Conservation (phyloP, 2,329 filamentous ascomycete genomes). For the Monascus ruber region DNA sequence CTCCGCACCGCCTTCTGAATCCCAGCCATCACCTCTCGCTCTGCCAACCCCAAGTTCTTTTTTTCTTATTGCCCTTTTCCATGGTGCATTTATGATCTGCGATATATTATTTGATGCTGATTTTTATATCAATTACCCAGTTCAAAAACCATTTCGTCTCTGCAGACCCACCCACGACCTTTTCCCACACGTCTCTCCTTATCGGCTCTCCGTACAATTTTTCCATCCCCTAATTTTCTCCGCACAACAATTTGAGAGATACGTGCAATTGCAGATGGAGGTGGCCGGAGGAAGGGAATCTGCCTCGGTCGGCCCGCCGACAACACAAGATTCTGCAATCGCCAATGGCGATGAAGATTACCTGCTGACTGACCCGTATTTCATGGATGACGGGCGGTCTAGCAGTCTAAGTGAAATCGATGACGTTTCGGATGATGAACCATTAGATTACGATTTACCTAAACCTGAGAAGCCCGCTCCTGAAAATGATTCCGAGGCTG, state of each 20-base stretch:
- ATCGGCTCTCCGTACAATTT: conserved; percentile 1
- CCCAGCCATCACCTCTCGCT: conserved; percentile 2
- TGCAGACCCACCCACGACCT: not conserved
- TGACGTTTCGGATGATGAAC: conserved; percentile 60
- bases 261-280: conserved; percentile 22
- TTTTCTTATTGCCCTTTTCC: too few relatives aligned
- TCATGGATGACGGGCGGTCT: conserved; percentile 58
- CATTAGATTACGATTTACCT: conserved; percentile 40
- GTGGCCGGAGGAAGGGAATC: conserved; percentile 27
- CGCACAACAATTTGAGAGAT: not conserved
- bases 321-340: conserved; percentile 20
- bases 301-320: conserved; percentile 22
- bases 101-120: not conserved
- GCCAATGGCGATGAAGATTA: conserved; percentile 24
- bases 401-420: conserved; percentile 91
- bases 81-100: conserved; percentile 4
- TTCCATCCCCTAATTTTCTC: conserved; percentile 1
- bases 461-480: conserved; percentile 46
- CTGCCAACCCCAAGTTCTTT: not conserved
- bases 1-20: conserved; percentile 29
- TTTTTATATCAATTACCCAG: not conserved
- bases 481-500: conserved; percentile 69
- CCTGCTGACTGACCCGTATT: conserved; percentile 29
- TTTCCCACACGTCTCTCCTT: conserved; percentile 2
- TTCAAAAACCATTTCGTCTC: too few relatives aligned